phyloP scores from a whole-genome alignment of 1,139 yeast genomes.

The Schizosaccharomyces versatilis region DNA sequence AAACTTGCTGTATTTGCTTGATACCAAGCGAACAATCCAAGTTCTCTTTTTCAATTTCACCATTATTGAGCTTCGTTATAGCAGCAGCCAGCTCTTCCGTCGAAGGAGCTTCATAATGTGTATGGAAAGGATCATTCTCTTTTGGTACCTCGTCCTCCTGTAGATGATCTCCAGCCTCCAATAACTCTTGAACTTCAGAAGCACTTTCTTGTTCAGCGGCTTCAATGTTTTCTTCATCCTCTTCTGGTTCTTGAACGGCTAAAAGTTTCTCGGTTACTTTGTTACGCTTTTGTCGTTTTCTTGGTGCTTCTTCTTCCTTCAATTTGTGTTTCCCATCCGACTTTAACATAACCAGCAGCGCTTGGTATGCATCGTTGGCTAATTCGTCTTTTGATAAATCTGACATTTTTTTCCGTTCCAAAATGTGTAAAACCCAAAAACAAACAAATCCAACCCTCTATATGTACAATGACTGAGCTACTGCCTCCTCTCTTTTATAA shows the following conservation, averaged over 20 bases:
- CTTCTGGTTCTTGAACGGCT: conserved; percentile 11
- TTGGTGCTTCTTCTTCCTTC: conserved; percentile 14
- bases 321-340: conserved; percentile 5
- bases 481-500: too few relatives aligned
- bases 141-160: conserved; percentile 21
- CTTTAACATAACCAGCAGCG: neutral
- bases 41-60: neutral
- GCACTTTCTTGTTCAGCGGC: conserved; percentile 16
- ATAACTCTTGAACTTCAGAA: conserved; percentile 16
- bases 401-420: too few relatives aligned
- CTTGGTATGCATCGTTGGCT: neutral
- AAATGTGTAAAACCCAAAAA: too few relatives aligned
- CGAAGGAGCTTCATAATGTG: conserved; percentile 44
- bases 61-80: neutral
- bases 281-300: conserved; percentile 15
- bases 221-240: conserved; percentile 14
- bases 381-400: neutral
- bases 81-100: conserved; percentile 22
- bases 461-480: too few relatives aligned
- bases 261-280: conserved; percentile 5
- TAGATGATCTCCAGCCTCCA: conserved; percentile 16
- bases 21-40: neutral
- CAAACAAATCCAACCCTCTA: too few relatives aligned
- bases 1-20: neutral
- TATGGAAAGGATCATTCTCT: conserved; percentile 38